Evolutionary conservation across 495 filamentous ascomycete species (phyloP).

Genomic region (Trichodelitschia bisporula): DNA sequence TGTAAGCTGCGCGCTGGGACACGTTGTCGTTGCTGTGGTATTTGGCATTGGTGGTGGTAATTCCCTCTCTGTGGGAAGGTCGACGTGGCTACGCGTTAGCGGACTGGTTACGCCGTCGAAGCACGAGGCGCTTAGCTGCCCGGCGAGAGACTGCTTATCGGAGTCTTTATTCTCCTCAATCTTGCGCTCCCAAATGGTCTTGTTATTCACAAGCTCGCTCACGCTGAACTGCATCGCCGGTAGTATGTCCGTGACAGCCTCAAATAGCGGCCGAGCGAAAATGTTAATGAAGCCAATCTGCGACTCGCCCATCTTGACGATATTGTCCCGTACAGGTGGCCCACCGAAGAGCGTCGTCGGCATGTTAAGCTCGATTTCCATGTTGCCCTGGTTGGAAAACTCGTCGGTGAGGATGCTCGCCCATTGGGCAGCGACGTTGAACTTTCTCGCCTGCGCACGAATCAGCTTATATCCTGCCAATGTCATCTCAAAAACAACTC

Average conservation of each 20-base stretch:
- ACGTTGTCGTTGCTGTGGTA: background rate
- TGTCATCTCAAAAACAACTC: conserved; percentile 18
- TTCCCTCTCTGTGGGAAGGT: background rate
- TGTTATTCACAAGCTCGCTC: conserved; percentile 54
- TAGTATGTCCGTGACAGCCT: conserved; percentile 58
- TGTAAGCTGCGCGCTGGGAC: background rate
- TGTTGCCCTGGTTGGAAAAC: conserved; percentile 72
- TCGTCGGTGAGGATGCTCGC: conserved; percentile 80
- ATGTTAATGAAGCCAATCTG: conserved; percentile 93
- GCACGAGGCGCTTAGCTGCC: too few species aligned
- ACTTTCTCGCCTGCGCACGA: conserved; percentile 52
- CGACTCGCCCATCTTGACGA: conserved; percentile 57
- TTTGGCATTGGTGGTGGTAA: background rate
- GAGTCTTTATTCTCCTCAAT: conserved; percentile 25
- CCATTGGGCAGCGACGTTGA: conserved; percentile 63
- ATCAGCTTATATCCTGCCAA: too few species aligned
- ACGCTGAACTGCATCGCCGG: conserved; percentile 64
- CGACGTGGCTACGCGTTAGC: background rate
- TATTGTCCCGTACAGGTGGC: conserved; percentile 56
- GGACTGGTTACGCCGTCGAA: background rate
- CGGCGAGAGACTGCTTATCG: background rate
- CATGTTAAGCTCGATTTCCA: conserved; percentile 75
- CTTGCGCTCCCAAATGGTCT: conserved; percentile 40
- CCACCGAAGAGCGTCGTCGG: conserved; percentile 63
- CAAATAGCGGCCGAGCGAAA: conserved; percentile 78